phyloP scores from a whole-genome alignment of 2,329 filamentous ascomycete genomes.

The Coniella vitis region DNA sequence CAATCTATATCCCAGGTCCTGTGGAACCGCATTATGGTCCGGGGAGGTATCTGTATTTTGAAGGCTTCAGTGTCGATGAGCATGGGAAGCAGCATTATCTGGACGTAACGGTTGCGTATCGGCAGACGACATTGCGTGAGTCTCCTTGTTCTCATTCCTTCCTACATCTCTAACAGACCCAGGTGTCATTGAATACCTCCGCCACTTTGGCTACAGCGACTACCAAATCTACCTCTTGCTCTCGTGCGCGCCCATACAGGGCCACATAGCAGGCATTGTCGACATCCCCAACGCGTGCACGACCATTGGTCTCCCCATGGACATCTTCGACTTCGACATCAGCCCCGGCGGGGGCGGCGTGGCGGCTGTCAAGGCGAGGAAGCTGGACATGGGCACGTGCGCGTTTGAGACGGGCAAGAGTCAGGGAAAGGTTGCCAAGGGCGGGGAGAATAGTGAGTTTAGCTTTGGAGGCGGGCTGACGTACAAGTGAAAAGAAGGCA shows the following conservation, averaged over 20 bases:
- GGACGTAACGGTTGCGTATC: conserved; percentile 79
- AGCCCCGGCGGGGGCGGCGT: conserved; percentile 50
- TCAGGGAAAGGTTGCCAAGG: conserved; percentile 36
- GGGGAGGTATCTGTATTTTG: conserved; percentile 74
- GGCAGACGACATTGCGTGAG: conserved; percentile 64
- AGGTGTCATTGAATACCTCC: conserved; percentile 72
- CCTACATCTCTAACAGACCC: neutral
- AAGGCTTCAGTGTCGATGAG: conserved; percentile 86
- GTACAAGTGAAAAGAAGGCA: conserved; percentile 32
- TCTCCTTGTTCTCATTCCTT: conserved; percentile 6
- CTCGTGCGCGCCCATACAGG: conserved; percentile 80
- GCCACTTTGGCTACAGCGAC: conserved; percentile 61
- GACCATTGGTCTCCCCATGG: conserved; percentile 80
- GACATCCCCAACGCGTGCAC: conserved; percentile 90
- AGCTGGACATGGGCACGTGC: conserved; percentile 62
- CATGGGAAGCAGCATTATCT: conserved; percentile 84
- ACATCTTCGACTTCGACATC: conserved; percentile 94
- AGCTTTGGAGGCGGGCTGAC: conserved; percentile 47
- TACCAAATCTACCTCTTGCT: conserved; percentile 83
- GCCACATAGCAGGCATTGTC: conserved; percentile 82
- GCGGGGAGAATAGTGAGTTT: conserved; percentile 39
- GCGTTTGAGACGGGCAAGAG: conserved; percentile 50
- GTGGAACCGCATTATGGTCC: conserved; percentile 86
- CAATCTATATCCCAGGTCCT: conserved; percentile 79
- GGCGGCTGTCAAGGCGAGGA: conserved; percentile 20